Percentiles rank a stretch among this genome's conserved stretches.
Conservation (phyloP, 2,329 filamentous ascomycete species). For the Alternaria gaisen region DNA sequence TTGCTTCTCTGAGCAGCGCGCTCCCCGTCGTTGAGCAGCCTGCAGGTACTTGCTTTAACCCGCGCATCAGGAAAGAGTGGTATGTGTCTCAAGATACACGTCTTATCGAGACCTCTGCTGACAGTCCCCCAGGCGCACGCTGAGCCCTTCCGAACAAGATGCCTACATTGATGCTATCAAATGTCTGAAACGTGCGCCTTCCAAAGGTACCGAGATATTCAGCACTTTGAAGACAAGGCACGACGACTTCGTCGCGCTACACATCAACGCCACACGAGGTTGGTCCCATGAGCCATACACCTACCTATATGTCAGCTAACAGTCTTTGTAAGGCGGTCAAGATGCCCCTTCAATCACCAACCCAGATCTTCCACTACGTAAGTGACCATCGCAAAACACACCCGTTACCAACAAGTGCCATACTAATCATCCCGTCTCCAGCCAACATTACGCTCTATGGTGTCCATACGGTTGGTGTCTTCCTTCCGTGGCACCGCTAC, state of each 20-base stretch:
- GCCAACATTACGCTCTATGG: background rate
- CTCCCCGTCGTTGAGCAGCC: background rate
- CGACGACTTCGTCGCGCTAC: slow-evolving; percentile 2
- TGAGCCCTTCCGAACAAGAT: background rate
- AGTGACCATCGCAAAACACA: background rate
- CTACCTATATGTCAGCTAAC: background rate
- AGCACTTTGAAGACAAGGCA: background rate
- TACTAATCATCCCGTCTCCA: background rate
- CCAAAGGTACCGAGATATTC: background rate
- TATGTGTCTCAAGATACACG: background rate
- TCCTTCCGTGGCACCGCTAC: slow-evolving; percentile 2
- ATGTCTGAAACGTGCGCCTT: background rate
- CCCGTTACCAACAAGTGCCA: background rate
- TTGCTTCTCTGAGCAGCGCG: background rate
- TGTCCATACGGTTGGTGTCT: background rate
- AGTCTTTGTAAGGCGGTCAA: background rate
- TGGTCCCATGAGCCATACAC: background rate
- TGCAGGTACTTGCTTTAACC: background rate
- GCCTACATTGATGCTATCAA: background rate
- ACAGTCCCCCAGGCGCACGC: background rate
- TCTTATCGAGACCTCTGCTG: background rate
- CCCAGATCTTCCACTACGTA: background rate
- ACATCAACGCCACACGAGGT: slow-evolving; percentile 2
- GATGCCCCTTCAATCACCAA: background rate
- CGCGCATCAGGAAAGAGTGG: background rate